Base-by-base conservation (phyloP, 495 filamentous ascomycete species). In the Aspergillus sclerotioniger region DNA sequence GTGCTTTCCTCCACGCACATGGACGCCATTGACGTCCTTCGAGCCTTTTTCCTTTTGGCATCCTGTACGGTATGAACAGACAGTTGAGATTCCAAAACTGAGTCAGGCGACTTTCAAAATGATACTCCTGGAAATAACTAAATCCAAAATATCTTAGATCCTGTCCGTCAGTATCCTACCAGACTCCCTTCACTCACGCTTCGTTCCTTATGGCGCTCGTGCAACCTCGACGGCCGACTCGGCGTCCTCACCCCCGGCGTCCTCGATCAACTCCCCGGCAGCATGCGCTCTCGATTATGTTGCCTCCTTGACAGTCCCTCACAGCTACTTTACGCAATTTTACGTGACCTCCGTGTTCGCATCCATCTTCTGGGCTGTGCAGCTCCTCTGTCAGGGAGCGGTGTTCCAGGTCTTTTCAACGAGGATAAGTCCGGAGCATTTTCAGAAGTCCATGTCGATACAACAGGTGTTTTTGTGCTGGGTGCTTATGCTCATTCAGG, bases 321-420 rank as follows among this genome's bases (percentile, higher is more conserved):
- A 97, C 69, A 75, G 80, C 51, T 98, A 87, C 80, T 98, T 98
- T 73, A 80, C 74, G 8, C 87, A 92, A 55, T 98, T 96, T 72
- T 98, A 98, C 66, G 65, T 90, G 33, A 66, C 83, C 19, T 95
- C 89, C 0, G 62, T 93, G 2, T 62, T 75, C 6, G 87, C 85
- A 43, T 92, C 87, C 1, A 53, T 86, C 3, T 90, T 96, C 71
- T 97, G 94, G 92, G 79, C 75, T 0, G 44, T 65, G 37, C 90
- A 96, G 68, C 79, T 90, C n/a, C 60, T 84, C 17, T 67, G 60
- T 13, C 73, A 79, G 51, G 91, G 90, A 1, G 51, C 54, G 3
- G 63, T 80, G 15, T 79, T 78, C 59, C 62, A 68, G 49, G 67
- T 66, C n/a, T 62, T 79, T 10, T 71, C 69, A 29, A 62, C 67